Base-by-base conservation (phyloP, 139 green algal genomes). In the Chlamydomonas sphaeroides region DNA sequence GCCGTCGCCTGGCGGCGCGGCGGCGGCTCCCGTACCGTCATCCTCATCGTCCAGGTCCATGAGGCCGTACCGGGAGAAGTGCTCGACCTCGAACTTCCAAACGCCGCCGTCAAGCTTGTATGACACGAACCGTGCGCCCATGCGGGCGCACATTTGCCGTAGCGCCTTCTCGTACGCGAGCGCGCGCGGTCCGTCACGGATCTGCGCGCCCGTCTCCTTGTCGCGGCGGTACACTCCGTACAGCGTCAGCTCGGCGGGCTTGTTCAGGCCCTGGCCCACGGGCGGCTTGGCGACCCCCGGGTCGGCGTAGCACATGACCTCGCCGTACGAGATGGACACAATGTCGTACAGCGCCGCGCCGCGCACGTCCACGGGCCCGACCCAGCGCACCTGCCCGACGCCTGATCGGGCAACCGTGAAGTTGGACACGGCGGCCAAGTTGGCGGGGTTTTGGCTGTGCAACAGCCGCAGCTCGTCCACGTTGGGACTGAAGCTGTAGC, bases 61-160 rank as follows among this genome's bases (percentile, higher is more conserved):
- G 32, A 97, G 84, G 17, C 93, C 95, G 70, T 98, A 98, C 61
- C 89, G 91, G 85, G 90, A 96, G 83, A 98, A 98, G 88, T 98
- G 96, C 69, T 98, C 93, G 62, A 92, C 95, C 75, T 93, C 82
- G 82, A 98, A 98, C 39, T 81, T 85, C 95, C 95, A 98, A 8
- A 92, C 90, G 45, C 94, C 95, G 23, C 73, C 89, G 30, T 92
- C 80, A 0, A 88, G 39, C 63, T 96, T 87, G 73, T 98, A 98
- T 3, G 65, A 87, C 30, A 98, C 68, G 77, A 98, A 97, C n/a
- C 88, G 84, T 14, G 93, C 94, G 10, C 88, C 92, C 87, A 96
- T 94, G 65, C 90, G 83, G 11, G 88, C 87, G 78, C 86, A 88
- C 84, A 93, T 85, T 42, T 63, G 39, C 0, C 33, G 84, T 56